Evolutionary conservation across 2,329 filamentous ascomycete species (phyloP).

Genomic region (Fusarium caatingaense): DNA sequence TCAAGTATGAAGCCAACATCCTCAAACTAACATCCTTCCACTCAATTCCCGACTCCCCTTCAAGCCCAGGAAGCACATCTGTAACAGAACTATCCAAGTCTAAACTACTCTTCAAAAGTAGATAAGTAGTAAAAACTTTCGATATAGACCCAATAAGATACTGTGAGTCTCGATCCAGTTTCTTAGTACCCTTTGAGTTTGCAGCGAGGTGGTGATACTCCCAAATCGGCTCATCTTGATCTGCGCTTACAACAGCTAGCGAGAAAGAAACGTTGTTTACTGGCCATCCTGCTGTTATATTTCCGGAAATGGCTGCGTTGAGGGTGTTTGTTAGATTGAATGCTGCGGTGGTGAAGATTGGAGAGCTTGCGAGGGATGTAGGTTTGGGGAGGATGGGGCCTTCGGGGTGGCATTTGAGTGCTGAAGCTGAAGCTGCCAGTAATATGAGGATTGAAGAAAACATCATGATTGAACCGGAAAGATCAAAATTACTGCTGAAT

Average conservation of each 20-base stretch:
- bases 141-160: slow-evolving; percentile 57
- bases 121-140: slow-evolving; percentile 54
- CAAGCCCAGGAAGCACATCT: slow-evolving; percentile 51
- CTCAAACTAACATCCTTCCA: slow-evolving; percentile 55
- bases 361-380: slow-evolving; percentile 37
- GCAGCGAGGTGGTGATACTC: slow-evolving; percentile 55
- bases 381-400: slow-evolving; percentile 50
- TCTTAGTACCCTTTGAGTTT: slow-evolving; percentile 51
- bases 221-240: slow-evolving; percentile 52
- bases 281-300: slow-evolving; percentile 51
- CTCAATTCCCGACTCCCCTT: slow-evolving; percentile 40
- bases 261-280: slow-evolving; percentile 55
- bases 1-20: slow-evolving; percentile 53
- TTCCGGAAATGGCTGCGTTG: slow-evolving; percentile 47
- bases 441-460: fast-evolving
- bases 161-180: slow-evolving; percentile 52
- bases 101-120: slow-evolving; percentile 52
- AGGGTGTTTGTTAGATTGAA: slow-evolving; percentile 46
- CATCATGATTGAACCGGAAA: slow-evolving; percentile 6
- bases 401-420: slow-evolving; percentile 47
- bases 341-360: slow-evolving; percentile 46
- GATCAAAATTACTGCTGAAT: neutral
- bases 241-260: slow-evolving; percentile 49
- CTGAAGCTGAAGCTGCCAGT: neutral
- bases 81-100: slow-evolving; percentile 52